Conservation (phyloP, 345 rosid species). For the Aethionema arabicum region DNA sequence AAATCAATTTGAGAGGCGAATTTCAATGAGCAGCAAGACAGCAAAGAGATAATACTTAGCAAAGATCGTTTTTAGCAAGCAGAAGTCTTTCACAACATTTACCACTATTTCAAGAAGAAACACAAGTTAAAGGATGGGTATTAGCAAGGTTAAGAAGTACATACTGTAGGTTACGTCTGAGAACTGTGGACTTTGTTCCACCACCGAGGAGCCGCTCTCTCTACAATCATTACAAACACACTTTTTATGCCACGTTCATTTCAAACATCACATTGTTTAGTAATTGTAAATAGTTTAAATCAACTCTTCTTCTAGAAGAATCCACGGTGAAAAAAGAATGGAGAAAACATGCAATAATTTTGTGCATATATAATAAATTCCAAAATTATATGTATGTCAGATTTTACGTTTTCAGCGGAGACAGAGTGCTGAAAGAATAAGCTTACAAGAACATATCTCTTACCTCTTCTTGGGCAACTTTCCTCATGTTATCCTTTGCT, state of each 20-base stretch:
- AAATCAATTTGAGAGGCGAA: constrained; percentile 23
- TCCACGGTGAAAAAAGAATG: too few species aligned
- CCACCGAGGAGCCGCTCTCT: constrained; percentile 96
- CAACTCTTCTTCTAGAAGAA: too few species aligned
- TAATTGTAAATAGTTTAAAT: too few species aligned
- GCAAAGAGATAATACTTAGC: not conserved
- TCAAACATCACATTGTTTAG: too few species aligned
- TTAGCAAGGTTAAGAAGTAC: constrained; percentile 22
- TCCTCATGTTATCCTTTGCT: constrained; percentile 86
- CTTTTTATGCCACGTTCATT: not conserved
- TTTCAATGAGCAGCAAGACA: not conserved
- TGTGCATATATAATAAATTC: too few species aligned
- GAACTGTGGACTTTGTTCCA: constrained; percentile 86
- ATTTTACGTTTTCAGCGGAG: not conserved
- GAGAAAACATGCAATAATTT: too few species aligned
- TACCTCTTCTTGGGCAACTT: constrained; percentile 85
- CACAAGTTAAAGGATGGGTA: not conserved
- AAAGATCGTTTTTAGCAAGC: too few species aligned
- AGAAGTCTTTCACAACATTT: not conserved
- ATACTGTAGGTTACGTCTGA: constrained; percentile 87
- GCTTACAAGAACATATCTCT: not conserved
- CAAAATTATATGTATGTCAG: too few species aligned
- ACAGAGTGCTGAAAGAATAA: constrained; percentile 2
- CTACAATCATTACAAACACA: constrained; percentile 41
- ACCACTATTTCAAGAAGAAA: constrained; percentile 7